These are phyloP conservation scores for Leucosporidium scottii DNA, from an alignment of 768 basidiomycete genomes.

Conservation along the genomic window DNA sequence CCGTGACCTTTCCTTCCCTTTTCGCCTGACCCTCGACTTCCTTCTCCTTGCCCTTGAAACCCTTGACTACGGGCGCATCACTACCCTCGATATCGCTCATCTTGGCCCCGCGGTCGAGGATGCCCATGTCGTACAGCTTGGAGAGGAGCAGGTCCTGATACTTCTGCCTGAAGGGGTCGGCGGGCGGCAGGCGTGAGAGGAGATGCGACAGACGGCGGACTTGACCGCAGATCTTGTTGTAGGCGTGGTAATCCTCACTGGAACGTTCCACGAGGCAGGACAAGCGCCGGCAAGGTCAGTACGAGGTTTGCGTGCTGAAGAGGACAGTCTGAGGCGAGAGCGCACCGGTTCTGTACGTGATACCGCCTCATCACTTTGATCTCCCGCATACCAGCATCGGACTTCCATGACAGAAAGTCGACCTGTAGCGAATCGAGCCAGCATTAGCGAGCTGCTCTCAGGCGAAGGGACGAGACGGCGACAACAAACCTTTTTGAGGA, in stretches of 20 bases:
- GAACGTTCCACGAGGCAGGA: background rate
- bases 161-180: conserved; percentile 76
- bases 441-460: background rate
- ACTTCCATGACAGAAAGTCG: conserved; percentile 97
- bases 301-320: conserved; percentile 2
- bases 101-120: conserved; percentile 76
- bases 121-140: conserved; percentile 95
- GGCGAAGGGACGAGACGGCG: background rate
- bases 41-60: conserved; percentile 33
- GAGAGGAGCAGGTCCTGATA: conserved; percentile 82
- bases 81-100: conserved; percentile 63
- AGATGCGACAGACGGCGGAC: conserved; percentile 79
- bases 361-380: conserved; percentile 90
- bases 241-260: conserved; percentile 49
- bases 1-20: conserved; percentile 79
- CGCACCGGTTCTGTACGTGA: conserved; percentile 88
- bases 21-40: conserved; percentile 27
- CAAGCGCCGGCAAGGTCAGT: background rate
- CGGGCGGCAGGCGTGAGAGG: conserved; percentile 73
- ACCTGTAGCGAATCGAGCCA: conserved; percentile 71
- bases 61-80: conserved; percentile 29
- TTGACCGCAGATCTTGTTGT: conserved; percentile 90
- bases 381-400: conserved; percentile 84
- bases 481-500: conserved; percentile 32
- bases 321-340: conserved; percentile 52